Evolutionary conservation across 2,329 filamentous ascomycete species (phyloP).

Genomic region (Plenodomus tracheiphilus): DNA sequence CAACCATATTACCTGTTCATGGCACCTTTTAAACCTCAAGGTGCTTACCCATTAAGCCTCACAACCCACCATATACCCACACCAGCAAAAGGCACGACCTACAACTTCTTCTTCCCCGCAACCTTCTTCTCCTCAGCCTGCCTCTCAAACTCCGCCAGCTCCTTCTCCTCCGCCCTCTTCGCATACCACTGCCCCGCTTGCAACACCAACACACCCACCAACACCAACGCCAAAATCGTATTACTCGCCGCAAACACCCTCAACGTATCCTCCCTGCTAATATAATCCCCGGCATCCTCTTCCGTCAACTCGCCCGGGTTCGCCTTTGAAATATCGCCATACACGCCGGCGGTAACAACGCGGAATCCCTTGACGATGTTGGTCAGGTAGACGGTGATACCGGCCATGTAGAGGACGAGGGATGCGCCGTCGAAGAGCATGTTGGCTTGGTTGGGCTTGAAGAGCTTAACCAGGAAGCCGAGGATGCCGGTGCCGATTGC

Average conservation of each 20-base stretch:
- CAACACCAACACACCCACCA: slow-evolving; percentile 87
- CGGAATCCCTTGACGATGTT: slow-evolving; percentile 96
- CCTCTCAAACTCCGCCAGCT: slow-evolving; percentile 67
- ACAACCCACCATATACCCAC: too few species aligned
- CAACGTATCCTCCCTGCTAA: slow-evolving; percentile 85
- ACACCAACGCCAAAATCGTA: slow-evolving; percentile 89
- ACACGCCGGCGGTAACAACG: slow-evolving; percentile 75
- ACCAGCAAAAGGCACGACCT: neutral
- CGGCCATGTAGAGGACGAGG: slow-evolving; percentile 77
- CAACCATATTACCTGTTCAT: too few species aligned
- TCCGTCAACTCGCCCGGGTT: slow-evolving; percentile 34
- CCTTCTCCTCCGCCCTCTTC: slow-evolving; percentile 86
- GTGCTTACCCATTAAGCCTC: too few species aligned
- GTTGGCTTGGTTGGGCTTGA: slow-evolving; percentile 90
- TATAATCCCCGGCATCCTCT: slow-evolving; percentile 60
- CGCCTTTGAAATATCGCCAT: slow-evolving; percentile 51
- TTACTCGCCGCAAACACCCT: slow-evolving; percentile 92
- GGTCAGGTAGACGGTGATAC: slow-evolving; percentile 87
- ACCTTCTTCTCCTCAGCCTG: slow-evolving; percentile 40
- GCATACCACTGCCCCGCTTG: slow-evolving; percentile 99
- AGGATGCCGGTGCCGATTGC: slow-evolving; percentile 84
- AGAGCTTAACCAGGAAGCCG: slow-evolving; percentile 92
- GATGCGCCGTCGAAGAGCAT: slow-evolving; percentile 86
- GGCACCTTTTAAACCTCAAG: too few species aligned
- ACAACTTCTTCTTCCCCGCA: slow-evolving; percentile 43